A percentile compares a stretch with the other conserved stretches of the same genome.
Evolutionary conservation across 768 basidiomycete species (phyloP).

Genomic region (Suillus decipiens): DNA sequence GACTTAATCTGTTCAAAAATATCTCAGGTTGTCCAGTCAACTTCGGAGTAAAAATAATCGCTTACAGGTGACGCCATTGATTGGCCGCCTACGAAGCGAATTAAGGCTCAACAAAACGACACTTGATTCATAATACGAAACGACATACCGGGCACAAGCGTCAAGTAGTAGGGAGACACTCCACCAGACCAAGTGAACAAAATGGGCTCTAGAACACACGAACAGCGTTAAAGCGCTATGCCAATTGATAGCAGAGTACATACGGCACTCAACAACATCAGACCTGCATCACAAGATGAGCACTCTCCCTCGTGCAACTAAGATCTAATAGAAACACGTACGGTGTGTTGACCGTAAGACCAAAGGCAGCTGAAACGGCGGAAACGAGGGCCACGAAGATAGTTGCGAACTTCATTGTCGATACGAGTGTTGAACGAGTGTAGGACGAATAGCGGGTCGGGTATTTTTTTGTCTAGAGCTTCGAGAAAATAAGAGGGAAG

Average conservation of each 20-base stretch:
- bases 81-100: constrained; percentile 49
- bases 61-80: constrained; percentile 52
- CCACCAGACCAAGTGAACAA: constrained; percentile 57
- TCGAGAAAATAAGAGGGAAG: constrained; percentile 11
- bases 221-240: constrained; percentile 9
- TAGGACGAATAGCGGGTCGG: constrained; percentile 16
- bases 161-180: constrained; percentile 55
- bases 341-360: constrained; percentile 69
- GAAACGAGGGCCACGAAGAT: constrained; percentile 32
- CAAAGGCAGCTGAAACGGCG: constrained; percentile 38
- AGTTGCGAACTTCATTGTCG: constrained; percentile 39
- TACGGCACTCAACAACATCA: constrained; percentile 52
- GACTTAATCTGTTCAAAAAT: constrained; percentile 47
- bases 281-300: constrained; percentile 28
- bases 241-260: constrained; percentile 19
- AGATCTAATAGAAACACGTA: constrained; percentile 37
- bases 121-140: no score
- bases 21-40: constrained; percentile 15
- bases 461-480: neutral
- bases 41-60: constrained; percentile 7
- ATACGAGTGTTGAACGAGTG: constrained; percentile 17
- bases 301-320: constrained; percentile 7
- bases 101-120: neutral
- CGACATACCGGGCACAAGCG: constrained; percentile 59
- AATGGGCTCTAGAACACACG: constrained; percentile 52